Percentiles rank a stretch among this genome's conserved stretches.
These are phyloP conservation scores for Candida broadrunensis DNA, from an alignment of 805 yeast genomes.

Conservation along the genomic window DNA sequence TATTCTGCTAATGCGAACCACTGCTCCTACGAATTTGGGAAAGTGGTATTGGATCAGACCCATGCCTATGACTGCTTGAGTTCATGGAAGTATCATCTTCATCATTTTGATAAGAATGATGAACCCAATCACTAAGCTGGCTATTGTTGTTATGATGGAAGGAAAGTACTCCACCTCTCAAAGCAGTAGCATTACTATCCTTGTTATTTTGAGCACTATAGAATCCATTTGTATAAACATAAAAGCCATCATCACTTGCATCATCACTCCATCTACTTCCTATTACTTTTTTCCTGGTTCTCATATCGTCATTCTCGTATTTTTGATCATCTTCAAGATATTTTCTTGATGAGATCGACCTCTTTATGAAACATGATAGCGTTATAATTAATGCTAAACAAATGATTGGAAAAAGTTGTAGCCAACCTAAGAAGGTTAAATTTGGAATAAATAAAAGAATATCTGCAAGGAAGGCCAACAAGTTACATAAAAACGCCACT, in stretches of 20 bases:
- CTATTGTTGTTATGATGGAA: conserved; percentile 1
- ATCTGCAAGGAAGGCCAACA: conserved; percentile 80
- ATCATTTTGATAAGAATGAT: conserved; percentile 1
- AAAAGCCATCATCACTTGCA: conserved; percentile 42
- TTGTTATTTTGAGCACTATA: conserved; percentile 21
- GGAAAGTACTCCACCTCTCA: background rate
- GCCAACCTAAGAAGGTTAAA: conserved; percentile 84
- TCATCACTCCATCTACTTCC: conserved; percentile 20
- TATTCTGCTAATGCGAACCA: no score
- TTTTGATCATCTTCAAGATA: conserved; percentile 29
- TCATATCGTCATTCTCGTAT: conserved; percentile 34
- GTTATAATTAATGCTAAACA: conserved; percentile 63
- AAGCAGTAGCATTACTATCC: background rate
- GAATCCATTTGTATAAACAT: conserved; percentile 41
- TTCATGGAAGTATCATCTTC: conserved; percentile 12
- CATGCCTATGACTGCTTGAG: conserved; percentile 5
- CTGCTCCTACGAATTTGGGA: no score
- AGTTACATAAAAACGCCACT: conserved; percentile 64
- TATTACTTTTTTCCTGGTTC: conserved; percentile 18
- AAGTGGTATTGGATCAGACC: background rate
- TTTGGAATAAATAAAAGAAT: conserved; percentile 73
- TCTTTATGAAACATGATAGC: conserved; percentile 66
- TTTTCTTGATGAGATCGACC: conserved; percentile 56
- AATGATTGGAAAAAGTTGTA: conserved; percentile 66
- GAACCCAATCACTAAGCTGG: conserved; percentile 8